Base-by-base conservation (phyloP, 225 moss, liverwort and hornwort species). In the Takakia lepidozioides region DNA sequence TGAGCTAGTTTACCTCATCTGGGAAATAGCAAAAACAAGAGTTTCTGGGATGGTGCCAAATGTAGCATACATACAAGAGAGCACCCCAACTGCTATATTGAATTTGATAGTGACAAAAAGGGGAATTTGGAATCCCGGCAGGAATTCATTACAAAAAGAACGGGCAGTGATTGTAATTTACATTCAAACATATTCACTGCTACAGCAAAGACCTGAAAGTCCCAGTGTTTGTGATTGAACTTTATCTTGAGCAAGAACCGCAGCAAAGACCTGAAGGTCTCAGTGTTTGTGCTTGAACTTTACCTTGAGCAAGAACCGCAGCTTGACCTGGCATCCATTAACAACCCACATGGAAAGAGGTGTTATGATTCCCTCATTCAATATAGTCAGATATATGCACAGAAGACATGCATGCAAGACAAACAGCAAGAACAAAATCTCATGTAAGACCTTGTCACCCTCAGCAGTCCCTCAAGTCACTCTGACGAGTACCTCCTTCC, bases 181-280 rank as follows among this genome's bases (percentile, higher is more conserved):
- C n/a, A n/a, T n/a, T n/a, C n/a, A n/a, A n/a, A n/a, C n/a, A n/a
- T n/a, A n/a, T n/a, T n/a, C n/a, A n/a, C n/a, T n/a, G n/a, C n/a
- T n/a, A n/a, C n/a, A n/a, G n/a, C n/a, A n/a, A n/a, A n/a, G n/a
- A n/a, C n/a, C n/a, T n/a, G n/a, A 41, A 38, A 47, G 20, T 18
- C 43, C 54, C 54, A 86, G 36, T 60, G 54, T 50, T 81, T 91
- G 68, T 91, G 83, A 55, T 85, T 87, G 50, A 98, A 91, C 62
- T 79, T 83, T 27, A 98, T 78, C 70, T 85, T 88, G 39, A 98
- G 67, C 58, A 98, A 62, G 49, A 98, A 98, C n/a, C n/a, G n/a
- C n/a, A n/a, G n/a, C n/a, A n/a, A n/a, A n/a, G n/a, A n/a, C n/a
- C n/a, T n/a, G n/a, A 41, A 38, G 46, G 20, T 18, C 43, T 56